Evolutionary conservation across 169 alveolate species (phyloP), one percentile per base, ranked within the genome.

Genomic region (Eimeria maxima): DNA sequence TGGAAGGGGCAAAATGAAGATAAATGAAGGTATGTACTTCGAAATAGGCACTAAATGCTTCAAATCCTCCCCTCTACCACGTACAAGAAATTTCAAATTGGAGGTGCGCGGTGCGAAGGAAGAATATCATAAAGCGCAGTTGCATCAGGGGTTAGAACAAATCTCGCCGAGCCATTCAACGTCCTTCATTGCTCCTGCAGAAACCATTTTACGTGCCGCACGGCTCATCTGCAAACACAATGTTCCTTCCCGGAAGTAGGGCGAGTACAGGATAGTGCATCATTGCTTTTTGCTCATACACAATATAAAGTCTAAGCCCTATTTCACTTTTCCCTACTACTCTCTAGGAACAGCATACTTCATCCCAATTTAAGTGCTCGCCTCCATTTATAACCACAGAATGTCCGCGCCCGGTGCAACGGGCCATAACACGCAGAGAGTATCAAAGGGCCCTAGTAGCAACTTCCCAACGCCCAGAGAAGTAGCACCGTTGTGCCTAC

Each of bases 361-460:
- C n/a, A 4, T 69, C 80, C 80, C 16, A 47, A 47, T 33, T 69
- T 27, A 69, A 69, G 80, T 24, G 80, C 80, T 69, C 80, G 50
- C 80, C 80, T 69, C 14, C n/a, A 7, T 10, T 29, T 11, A 29
- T 5, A 69, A 6, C 14, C 5, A 2, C 11, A 4, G 8, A 60
- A 60, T 60, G n/a, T 24, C n/a, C 69, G 44, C 78, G 24, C 24
- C 78, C 4, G 27, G 10, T 6, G 47, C 47, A 29, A 29, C 0
- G 78, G 47, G 47, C 13, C 47, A 69, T n/a, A n/a, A 65, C 10
- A 20, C 74, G n/a, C 74, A 4, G 0, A 65, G 44, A 20, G 20
- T 4, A 60, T n/a, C 42, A 13, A 24, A n/a, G 7, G 22, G 0
- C 74, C 1, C 14, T 14, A 65, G 74, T 8, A 65, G 38, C 74